Evolutionary conservation across 2,329 filamentous ascomycete genomes (phyloP).

Genomic region (Penicillium rolfsii): DNA sequence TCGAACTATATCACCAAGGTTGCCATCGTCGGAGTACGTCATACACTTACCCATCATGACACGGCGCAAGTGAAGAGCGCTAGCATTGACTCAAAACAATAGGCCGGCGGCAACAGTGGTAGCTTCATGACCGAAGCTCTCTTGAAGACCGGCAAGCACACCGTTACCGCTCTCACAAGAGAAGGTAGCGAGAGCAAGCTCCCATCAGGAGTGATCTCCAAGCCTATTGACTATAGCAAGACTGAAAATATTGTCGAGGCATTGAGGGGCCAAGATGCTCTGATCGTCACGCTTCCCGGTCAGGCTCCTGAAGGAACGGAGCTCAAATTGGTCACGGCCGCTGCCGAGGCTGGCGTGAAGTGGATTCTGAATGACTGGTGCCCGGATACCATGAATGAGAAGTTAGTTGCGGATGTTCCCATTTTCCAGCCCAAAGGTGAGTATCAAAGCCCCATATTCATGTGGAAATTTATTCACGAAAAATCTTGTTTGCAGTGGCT

Average conservation of each 20-base stretch:
- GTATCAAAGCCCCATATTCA: neutral
- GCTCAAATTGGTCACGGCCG: conserved; percentile 54
- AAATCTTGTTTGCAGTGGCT: conserved; percentile 4
- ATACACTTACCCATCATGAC: no score
- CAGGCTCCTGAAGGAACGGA: conserved; percentile 43
- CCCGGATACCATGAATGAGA: conserved; percentile 35
- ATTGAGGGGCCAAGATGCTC: conserved; percentile 54
- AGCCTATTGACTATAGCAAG: conserved; percentile 46
- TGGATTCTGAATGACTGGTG: conserved; percentile 56
- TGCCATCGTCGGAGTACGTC: conserved; percentile 20
- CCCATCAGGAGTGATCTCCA: conserved; percentile 45
- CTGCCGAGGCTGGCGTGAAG: conserved; percentile 53
- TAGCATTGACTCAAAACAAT: neutral
- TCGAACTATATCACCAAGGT: conserved; percentile 20
- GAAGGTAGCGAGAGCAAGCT: conserved; percentile 29
- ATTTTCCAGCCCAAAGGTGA: conserved; percentile 16
- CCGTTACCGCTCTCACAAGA: conserved; percentile 18
- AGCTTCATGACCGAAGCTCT: conserved; percentile 13
- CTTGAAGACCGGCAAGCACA: conserved; percentile 17
- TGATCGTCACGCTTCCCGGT: conserved; percentile 54
- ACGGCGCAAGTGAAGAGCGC: neutral
- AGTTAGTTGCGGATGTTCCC: conserved; percentile 11
- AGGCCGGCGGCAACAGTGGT: conserved; percentile 21
- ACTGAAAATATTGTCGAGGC: conserved; percentile 48
- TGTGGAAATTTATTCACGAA: no score